Percentiles rank a stretch among this genome's conserved stretches.
Evolutionary conservation across 2,329 filamentous ascomycete species (phyloP).

Genomic region (Calonectria ilicicola): DNA sequence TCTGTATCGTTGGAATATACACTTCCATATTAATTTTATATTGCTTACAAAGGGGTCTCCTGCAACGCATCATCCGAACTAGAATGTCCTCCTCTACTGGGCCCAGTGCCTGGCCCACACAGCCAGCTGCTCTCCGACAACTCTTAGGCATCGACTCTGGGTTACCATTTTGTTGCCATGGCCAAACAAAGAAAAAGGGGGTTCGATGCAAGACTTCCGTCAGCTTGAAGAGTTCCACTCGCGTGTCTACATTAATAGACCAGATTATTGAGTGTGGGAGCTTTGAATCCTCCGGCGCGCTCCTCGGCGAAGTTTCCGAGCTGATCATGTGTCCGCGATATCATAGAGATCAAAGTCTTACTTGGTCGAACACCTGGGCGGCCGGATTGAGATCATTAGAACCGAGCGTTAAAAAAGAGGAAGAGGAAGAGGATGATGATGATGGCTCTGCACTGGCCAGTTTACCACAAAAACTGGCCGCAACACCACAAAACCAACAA

Average conservation of each 20-base stretch:
- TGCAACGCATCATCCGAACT: neutral
- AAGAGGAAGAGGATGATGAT: neutral
- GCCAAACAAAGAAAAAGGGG: neutral
- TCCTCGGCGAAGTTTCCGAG: conserved; percentile 27
- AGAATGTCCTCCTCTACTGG: conserved; percentile 7
- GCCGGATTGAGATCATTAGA: conserved; percentile 12
- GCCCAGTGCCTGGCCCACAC: conserved; percentile 13
- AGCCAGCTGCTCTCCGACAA: conserved; percentile 7
- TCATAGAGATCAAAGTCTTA: conserved; percentile 2
- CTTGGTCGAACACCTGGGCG: conserved; percentile 27
- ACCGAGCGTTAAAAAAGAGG: conserved; percentile 26
- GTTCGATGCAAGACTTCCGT: conserved; percentile 5
- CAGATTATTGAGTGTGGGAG: conserved; percentile 21
- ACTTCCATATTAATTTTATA: conserved; percentile 14
- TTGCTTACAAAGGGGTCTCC: no score
- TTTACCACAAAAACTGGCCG: neutral
- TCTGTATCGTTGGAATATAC: conserved; percentile 30
- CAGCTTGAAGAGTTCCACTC: conserved; percentile 9
- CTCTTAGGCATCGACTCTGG: conserved; percentile 11
- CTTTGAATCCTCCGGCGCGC: conserved; percentile 25
- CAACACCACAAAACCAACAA: neutral
- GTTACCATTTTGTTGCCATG: conserved; percentile 26
- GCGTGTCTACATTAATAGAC: conserved; percentile 20
- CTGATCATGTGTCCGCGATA: conserved; percentile 30
- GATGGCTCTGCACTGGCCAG: neutral